Conservation (phyloP, 495 filamentous ascomycete genomes). For the Cercophora sp. region DNA sequence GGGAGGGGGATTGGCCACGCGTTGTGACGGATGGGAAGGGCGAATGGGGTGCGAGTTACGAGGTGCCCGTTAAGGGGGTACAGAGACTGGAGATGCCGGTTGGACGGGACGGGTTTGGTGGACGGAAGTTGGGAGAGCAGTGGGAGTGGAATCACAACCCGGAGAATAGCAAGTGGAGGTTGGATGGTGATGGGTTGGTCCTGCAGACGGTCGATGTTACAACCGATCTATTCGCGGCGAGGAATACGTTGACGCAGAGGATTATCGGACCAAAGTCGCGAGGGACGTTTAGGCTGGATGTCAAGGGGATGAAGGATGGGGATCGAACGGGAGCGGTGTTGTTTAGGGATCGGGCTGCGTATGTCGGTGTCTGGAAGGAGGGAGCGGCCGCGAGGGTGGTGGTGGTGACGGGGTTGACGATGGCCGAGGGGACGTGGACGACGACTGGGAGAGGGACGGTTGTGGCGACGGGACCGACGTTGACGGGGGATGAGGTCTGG, state of each 20-base stretch:
- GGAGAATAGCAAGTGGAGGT: constrained; percentile 33
- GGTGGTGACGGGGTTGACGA: constrained; percentile 24
- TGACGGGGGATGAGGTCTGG: constrained; percentile 32
- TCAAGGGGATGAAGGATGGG: constrained; percentile 44
- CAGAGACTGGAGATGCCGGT: constrained; percentile 19
- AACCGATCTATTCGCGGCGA: constrained; percentile 47
- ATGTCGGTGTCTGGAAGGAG: constrained; percentile 43
- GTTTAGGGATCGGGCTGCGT: constrained; percentile 51
- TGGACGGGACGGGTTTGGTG: constrained; percentile 44
- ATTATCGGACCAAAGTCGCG: constrained; percentile 43
- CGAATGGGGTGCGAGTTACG: constrained; percentile 44
- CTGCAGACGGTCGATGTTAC: constrained; percentile 51
- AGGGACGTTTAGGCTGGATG: constrained; percentile 47
- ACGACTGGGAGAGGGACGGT: constrained; percentile 38
- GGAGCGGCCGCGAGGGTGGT: constrained; percentile 20
- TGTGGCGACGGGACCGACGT: constrained; percentile 25
- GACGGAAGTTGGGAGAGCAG: constrained; percentile 30
- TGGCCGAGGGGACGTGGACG: constrained; percentile 35
- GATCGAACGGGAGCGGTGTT: constrained; percentile 48
- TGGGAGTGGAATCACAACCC: constrained; percentile 67
- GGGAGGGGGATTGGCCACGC: constrained; percentile 46
- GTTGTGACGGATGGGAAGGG: constrained; percentile 35
- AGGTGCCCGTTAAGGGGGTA: constrained; percentile 34
- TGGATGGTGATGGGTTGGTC: constrained; percentile 28
- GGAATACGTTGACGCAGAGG: constrained; percentile 56